A percentile compares a stretch with the other conserved stretches of the same genome.
Conservation (phyloP, 192 early-diverging fungal genomes). For the Allomyces arbusculus region DNA sequence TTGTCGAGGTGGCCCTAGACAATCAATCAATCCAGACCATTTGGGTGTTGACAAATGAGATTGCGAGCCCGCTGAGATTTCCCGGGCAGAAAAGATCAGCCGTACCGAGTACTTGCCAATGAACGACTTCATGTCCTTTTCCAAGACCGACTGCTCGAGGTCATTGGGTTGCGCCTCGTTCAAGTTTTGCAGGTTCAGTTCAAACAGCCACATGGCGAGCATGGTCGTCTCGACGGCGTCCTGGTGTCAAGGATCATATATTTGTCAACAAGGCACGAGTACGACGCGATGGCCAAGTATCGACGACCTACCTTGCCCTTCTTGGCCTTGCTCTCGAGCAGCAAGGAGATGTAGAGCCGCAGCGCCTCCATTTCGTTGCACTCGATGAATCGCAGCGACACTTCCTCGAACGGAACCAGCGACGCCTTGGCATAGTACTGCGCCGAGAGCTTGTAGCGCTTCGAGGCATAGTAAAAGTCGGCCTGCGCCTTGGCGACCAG, state of each 20-base stretch:
- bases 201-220: conserved; percentile 70
- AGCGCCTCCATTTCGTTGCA: conserved; percentile 51
- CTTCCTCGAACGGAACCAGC: conserved; percentile 66
- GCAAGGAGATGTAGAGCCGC: conserved; percentile 53
- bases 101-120: conserved; percentile 47
- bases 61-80: too few species aligned
- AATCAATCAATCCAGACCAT: neutral
- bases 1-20: conserved; percentile 30
- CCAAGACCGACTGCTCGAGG: conserved; percentile 34
- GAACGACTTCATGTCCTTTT: conserved; percentile 52
- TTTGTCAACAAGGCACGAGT: neutral
- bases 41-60: too few species aligned
- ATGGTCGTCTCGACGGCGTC: conserved; percentile 61
- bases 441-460: conserved; percentile 54
- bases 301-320: neutral
- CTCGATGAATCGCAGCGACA: conserved; percentile 65
- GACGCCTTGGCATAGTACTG: conserved; percentile 65
- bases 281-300: conserved; percentile 36
- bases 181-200: conserved; percentile 61
- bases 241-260: conserved; percentile 14
- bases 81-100: too few species aligned
- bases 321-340: conserved; percentile 24
- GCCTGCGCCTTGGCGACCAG: conserved; percentile 66
- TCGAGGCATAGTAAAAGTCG: conserved; percentile 57
- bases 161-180: conserved; percentile 40